Percentiles rank a stretch among this genome's conserved stretches.
Evolutionary conservation across 108 stramenopile genomes (phyloP).

Genomic region (Fragilariopsis cylindrus): DNA sequence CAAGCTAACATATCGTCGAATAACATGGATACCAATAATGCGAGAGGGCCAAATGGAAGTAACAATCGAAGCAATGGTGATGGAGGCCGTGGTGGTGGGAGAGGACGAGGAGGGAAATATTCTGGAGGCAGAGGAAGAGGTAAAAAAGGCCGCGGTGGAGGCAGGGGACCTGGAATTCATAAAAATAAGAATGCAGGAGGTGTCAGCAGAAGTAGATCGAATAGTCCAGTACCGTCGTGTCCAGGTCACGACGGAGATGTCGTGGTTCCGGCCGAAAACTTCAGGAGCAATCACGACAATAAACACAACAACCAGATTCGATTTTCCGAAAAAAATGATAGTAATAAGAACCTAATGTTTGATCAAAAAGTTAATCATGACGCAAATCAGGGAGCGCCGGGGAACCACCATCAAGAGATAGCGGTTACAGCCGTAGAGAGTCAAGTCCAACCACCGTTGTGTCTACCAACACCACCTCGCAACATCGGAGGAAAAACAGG

Average conservation of each 20-base stretch:
- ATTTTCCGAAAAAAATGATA: conserved; percentile 1
- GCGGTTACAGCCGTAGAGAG: neutral
- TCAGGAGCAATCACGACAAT: neutral
- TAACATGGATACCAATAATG: neutral
- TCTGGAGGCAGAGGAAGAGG: conserved; percentile 16
- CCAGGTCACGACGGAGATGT: neutral
- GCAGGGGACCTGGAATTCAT: conserved; percentile 3
- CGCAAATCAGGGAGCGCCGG: neutral
- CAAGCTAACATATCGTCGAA: neutral
- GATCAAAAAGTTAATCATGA: neutral
- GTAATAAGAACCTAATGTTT: neutral
- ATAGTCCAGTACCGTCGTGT: neutral
- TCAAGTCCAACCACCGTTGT: neutral
- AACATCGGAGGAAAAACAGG: conserved; percentile 4
- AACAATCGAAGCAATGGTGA: conserved; percentile 25
- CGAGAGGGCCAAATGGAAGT: conserved; percentile 1
- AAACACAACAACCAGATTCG: neutral
- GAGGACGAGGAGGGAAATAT: conserved; percentile 4
- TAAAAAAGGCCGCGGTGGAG: conserved; percentile 2
- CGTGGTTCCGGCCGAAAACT: neutral
- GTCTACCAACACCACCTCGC: conserved; percentile 20
- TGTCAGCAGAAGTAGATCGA: conserved; percentile 5
- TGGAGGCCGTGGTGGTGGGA: conserved; percentile 21
- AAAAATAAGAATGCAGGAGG: neutral
- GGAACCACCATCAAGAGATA: conserved; percentile 7